These are phyloP conservation scores for Macrophomina pseudophaseolina DNA, from an alignment of 2,329 filamentous ascomycete species.

Conservation along the genomic window DNA sequence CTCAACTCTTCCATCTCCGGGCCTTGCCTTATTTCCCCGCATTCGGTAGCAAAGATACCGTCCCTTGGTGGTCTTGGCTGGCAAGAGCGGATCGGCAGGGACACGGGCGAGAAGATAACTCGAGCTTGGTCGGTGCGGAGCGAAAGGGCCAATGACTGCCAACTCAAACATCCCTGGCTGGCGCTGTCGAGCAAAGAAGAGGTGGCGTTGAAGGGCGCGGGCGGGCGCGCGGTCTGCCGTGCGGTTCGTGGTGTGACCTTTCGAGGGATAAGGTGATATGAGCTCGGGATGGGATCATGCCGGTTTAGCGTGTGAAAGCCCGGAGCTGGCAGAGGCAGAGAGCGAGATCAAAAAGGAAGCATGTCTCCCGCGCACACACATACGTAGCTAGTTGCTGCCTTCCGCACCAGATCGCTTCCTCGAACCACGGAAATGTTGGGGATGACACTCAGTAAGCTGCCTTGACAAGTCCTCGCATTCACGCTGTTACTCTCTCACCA, in stretches of 20 bases:
- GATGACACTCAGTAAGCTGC: neutral
- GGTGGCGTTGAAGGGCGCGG: neutral
- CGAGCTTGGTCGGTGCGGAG: neutral
- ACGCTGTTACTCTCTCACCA: neutral
- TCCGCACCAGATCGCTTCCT: neutral
- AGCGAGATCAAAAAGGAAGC: neutral
- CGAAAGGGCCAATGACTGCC: neutral
- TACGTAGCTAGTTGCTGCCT: neutral
- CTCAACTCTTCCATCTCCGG: neutral
- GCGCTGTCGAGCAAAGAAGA: neutral
- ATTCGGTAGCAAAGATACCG: neutral
- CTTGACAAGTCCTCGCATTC: neutral
- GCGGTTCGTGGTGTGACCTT: constrained; percentile 20
- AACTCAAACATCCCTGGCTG: neutral
- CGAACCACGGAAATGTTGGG: neutral
- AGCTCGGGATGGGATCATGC: neutral
- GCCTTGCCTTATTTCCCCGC: neutral
- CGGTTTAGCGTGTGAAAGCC: neutral
- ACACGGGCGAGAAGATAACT: neutral
- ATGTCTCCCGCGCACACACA: neutral
- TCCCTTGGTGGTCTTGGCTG: neutral
- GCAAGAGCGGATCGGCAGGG: neutral
- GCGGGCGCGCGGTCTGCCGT: neutral
- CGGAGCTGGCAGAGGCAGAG: neutral
- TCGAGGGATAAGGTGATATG: constrained; percentile 8